These are phyloP conservation scores for Cyclotella cryptica DNA, from an alignment of 108 stramenopile genomes.

Conservation along the genomic window DNA sequence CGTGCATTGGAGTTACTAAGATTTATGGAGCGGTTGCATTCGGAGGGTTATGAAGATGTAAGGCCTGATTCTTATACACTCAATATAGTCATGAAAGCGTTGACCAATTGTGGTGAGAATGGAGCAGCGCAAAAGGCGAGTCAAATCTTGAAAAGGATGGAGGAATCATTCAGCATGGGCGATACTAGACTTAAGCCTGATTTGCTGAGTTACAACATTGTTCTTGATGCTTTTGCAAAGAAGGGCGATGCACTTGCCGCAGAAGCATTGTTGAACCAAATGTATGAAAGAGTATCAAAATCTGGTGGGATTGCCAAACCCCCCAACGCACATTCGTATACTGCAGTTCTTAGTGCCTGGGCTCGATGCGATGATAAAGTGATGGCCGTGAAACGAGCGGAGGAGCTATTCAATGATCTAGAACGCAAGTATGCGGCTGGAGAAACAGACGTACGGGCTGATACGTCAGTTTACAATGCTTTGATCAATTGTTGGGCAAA, in stretches of 20 bases:
- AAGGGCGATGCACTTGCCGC: conserved; percentile 43
- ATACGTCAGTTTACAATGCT: conserved; percentile 46
- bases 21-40: conserved; percentile 46
- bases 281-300: conserved; percentile 16
- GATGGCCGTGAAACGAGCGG: conserved; percentile 32
- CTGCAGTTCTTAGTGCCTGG: conserved; percentile 45
- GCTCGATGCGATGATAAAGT: conserved; percentile 37
- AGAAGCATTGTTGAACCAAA: conserved; percentile 35
- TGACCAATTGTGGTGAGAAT: conserved; percentile 37
- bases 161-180: conserved; percentile 24
- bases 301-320: conserved; percentile 11
- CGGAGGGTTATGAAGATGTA: conserved; percentile 35
- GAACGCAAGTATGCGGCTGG: conserved; percentile 44
- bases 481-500: conserved; percentile 54
- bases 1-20: conserved; percentile 39
- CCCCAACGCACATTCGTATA: conserved; percentile 43
- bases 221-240: conserved; percentile 55
- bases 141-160: conserved; percentile 39
- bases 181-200: conserved; percentile 35
- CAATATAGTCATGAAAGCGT: conserved; percentile 50
- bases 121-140: conserved; percentile 44
- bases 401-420: conserved; percentile 42
- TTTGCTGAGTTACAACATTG: conserved; percentile 49
- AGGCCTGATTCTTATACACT: conserved; percentile 34
- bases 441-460: conserved; percentile 28